Evolutionary conservation across 139 green algal species (phyloP), one percentile per base, ranked within the genome.

Genomic region (Closterium sp.): DNA sequence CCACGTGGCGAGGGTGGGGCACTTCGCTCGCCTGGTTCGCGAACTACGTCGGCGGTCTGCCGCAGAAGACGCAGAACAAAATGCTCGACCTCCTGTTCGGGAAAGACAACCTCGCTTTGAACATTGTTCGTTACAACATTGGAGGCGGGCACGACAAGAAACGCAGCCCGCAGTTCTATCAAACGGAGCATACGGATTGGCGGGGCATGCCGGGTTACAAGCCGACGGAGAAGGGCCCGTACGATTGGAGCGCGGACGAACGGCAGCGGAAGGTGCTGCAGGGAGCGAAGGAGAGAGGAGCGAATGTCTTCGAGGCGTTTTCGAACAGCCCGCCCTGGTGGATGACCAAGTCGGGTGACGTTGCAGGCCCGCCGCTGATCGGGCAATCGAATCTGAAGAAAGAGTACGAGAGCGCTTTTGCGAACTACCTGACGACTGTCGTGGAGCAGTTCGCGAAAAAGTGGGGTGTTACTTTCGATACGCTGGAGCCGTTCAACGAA

Each of bases 401-500:
- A 10, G 84, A 91, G 11, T 70, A 92, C 79, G 92, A 94, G 50
- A 85, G 73, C n/a, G 86, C 84, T 28, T 95, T 93, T 34, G 90
- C 94, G n/a, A 34, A 93, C 45, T 95, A 95, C 88, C 62, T 95
- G 87, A 88, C 88, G 13, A 84, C 89, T 9, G 94, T 95, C 4
- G 92, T 95, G 31, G 17, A 29, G 0, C 91, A 70, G 24, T 95
- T 90, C 84, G n/a, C 70, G 22, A 79, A 95, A 5, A 87, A 92
- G 27, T 79, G 87, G 24, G 86, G 42, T 7, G 93, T 95, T 29
- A 38, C n/a, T 21, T 92, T 93, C 70, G 45, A 86, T 21, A 93
- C 92, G 9, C 24, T 95, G 45, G 92, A 93, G 24, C 94, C 94
- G 3, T 95, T 95, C 32, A 95, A 95, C 70, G 94, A 95, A 87